Base-by-base conservation (phyloP, 331 rosid species). In the Stylosanthes scabra region DNA sequence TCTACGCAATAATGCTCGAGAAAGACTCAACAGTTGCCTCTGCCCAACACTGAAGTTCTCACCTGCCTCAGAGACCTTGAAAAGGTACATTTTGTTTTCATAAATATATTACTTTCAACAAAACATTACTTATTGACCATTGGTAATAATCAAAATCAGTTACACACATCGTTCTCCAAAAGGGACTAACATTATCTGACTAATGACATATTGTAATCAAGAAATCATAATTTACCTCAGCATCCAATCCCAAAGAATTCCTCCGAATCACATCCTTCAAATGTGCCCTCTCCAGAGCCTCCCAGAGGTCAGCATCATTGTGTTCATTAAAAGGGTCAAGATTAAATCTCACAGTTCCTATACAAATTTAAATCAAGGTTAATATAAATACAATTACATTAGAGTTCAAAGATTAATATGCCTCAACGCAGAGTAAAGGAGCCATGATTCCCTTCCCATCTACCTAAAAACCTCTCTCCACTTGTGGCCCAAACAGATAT, bases 31-130 rank as follows among this genome's bases (percentile, higher is more conserved):
- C 57, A 93, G 83, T 61, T 93, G 98, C 80, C 96, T 85, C 82
- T 93, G 96, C 76, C 98, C 98, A 78, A 93, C 97, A 70, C 98
- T 93, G 85, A 93, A 93, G 77, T 91, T 93, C 76, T 94, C 97
- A 1, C 97, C 97, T 8, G 93, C 93, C 77, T 94, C 97, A 7
- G 87, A 89, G 51, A 91, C 96, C 99, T 94, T 70, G 60, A 80
- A 57, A 56, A 67, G 71, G 54, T 41, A 76, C 34, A 64, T 28
- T 28, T 80, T 52, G 59, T 28, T 28, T 80, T 52, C n/a, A 52
- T 65, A 62, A 59, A 76, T 76, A 13, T 57, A 68, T 58, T 46
- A 64, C 29, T 58, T 54, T 66, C 67, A 46, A 34, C 28, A 72
- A 63, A 57, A 65, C 31, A 71, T 25, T 49, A 47, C 20, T 13